Evolutionary conservation across 2,329 filamentous ascomycete genomes (phyloP).

Genomic region (Teratosphaeria zuluensis): DNA sequence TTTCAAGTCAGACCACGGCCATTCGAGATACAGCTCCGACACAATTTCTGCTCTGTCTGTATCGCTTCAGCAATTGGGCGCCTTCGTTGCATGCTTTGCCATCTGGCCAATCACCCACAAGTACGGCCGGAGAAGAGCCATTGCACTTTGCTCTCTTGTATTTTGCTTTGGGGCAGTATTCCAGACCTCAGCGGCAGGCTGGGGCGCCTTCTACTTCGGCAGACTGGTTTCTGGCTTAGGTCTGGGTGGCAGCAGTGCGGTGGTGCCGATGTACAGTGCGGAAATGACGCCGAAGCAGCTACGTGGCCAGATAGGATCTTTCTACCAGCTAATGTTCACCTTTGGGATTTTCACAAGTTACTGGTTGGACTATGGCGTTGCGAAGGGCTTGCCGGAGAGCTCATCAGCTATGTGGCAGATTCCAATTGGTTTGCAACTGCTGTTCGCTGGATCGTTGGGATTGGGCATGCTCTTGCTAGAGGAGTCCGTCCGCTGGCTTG

Average conservation of each 20-base stretch:
- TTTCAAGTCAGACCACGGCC: slow-evolving; percentile 19
- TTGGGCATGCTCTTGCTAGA: slow-evolving; percentile 40
- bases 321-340: slow-evolving; percentile 45
- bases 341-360: slow-evolving; percentile 43
- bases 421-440: slow-evolving; percentile 44
- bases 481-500: slow-evolving; percentile 44
- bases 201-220: slow-evolving; percentile 35
- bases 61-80: slow-evolving; percentile 43
- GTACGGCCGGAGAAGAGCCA: slow-evolving; percentile 36
- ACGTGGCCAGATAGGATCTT: slow-evolving; percentile 40
- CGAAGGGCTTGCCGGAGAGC: slow-evolving; percentile 26
- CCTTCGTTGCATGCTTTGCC: slow-evolving; percentile 42
- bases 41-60: slow-evolving; percentile 33
- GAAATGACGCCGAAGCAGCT: slow-evolving; percentile 37
- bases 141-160: slow-evolving; percentile 37
- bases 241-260: slow-evolving; percentile 38
- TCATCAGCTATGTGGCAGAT: slow-evolving; percentile 44
- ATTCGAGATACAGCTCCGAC: slow-evolving; percentile 14
- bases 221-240: slow-evolving; percentile 41
- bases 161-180: slow-evolving; percentile 34
- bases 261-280: slow-evolving; percentile 32
- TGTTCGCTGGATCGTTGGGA: slow-evolving; percentile 39
- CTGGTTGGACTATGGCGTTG: slow-evolving; percentile 44
- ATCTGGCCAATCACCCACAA: slow-evolving; percentile 41
- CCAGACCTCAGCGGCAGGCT: slow-evolving; percentile 30